Percentiles rank a stretch among this genome's conserved stretches.
phyloP scores from a whole-genome alignment of 2,329 filamentous ascomycete genomes.

The Microcera coccophila region DNA sequence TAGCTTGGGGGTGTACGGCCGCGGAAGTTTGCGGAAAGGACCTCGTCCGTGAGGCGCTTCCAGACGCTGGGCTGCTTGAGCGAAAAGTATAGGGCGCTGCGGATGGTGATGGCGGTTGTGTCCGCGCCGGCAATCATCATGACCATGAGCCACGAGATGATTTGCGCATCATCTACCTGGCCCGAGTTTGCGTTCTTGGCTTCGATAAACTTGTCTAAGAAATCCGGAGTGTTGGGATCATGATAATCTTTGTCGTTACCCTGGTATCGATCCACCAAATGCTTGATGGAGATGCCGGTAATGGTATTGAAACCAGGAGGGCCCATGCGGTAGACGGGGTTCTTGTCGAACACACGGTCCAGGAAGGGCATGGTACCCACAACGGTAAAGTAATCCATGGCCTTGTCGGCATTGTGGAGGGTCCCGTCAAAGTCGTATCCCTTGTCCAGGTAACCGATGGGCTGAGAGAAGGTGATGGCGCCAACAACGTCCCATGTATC shows the following conservation, averaged over 20 bases:
- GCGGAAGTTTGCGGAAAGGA: conserved; percentile 8
- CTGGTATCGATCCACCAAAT: conserved; percentile 26
- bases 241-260: conserved; percentile 27
- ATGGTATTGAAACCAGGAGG: conserved; percentile 31
- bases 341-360: conserved; percentile 38
- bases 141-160: conserved; percentile 34
- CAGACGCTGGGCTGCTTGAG: conserved; percentile 19
- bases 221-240: conserved; percentile 30
- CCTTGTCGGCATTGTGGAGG: conserved; percentile 28
- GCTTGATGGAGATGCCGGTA: conserved; percentile 27
- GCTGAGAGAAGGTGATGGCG: conserved; percentile 38
- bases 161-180: conserved; percentile 32
- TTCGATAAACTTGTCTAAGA: conserved; percentile 40
- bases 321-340: conserved; percentile 33
- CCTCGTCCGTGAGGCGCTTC: conserved; percentile 14
- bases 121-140: conserved; percentile 28
- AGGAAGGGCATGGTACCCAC: conserved; percentile 31
- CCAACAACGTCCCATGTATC: conserved; percentile 41
- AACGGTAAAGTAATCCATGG: conserved; percentile 33
- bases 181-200: conserved; percentile 32
- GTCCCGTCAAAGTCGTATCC: conserved; percentile 37
- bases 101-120: conserved; percentile 23
- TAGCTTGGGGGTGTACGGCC: conserved; percentile 8
- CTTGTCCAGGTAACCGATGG: conserved; percentile 40
- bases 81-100: conserved; percentile 20